Evolutionary conservation across 2,329 filamentous ascomycete genomes (phyloP), one percentile per base, ranked within the genome.

Genomic region (Alternaria postmessia): DNA sequence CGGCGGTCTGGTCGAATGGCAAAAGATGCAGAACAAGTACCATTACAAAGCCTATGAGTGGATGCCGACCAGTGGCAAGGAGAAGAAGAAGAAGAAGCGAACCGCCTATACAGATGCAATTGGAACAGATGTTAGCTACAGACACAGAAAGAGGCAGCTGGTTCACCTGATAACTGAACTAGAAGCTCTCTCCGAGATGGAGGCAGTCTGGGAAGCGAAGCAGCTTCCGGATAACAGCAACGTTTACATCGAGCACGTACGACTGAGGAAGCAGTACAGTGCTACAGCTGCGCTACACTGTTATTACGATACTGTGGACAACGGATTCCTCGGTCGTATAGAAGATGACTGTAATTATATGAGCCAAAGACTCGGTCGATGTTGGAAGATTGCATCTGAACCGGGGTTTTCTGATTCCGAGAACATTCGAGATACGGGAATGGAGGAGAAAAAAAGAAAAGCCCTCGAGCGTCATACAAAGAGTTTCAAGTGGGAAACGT

Each of bases 201-300:
- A 48, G 38, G 11, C 16, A 26, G 12, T 3, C 39, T 30, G 43
- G 32, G 46, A 52, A 42, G 41, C 24, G 34, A 32, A 22, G 14
- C 28, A 36, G 32, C 3, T 20, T 30, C 32, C 22, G 9, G 24
- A 39, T 22, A 28, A 39, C n/a, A 44, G 39, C 12, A 22, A 53
- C 22, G 11, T 53, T 28, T 7, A 30, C n/a, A 5, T 48, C 11
- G 16, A 55, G 18, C 32, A 48, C 6, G 18, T 55, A n/a, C 32
- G 53, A 6, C 24, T 55, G 20, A 48, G 34, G n/a, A 55, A 48
- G 18, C 42, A 20, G 24, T 41, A 41, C n/a, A 41, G 53, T 39
- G 32, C 43, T 39, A 55, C 43, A n/a, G 44, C 32, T 39, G 53
- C 53, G 9, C 34, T 55, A n/a, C 12, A 41, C n/a, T 36, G 26